A percentile compares a stretch with the other conserved stretches of the same genome.
These are phyloP conservation scores for Striga asiatica DNA, from an alignment of 257 asterid genomes.

Conservation along the genomic window DNA sequence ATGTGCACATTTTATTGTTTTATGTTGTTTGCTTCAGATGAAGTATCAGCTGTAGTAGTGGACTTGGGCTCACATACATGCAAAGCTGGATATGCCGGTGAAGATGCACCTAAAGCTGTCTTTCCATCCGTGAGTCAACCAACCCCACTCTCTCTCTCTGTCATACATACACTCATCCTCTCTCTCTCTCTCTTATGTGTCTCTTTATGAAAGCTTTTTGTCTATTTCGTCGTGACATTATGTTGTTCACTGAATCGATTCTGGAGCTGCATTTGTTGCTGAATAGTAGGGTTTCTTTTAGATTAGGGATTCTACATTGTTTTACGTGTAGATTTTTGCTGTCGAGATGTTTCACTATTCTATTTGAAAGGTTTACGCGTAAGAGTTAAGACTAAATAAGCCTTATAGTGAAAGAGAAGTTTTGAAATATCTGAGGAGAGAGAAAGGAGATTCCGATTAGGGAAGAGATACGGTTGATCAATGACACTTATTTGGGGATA, in stretches of 20 bases:
- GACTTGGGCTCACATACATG: slow-evolving; percentile 97
- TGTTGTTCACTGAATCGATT: slow-evolving; percentile 1
- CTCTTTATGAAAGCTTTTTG: background rate
- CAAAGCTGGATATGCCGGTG: slow-evolving; percentile 99
- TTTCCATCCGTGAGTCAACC: slow-evolving; percentile 71
- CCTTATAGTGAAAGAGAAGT: background rate
- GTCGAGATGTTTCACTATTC: background rate
- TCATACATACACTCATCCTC: background rate
- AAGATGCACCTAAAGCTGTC: slow-evolving; percentile 99
- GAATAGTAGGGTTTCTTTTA: slow-evolving; percentile 11
- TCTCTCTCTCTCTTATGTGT: background rate
- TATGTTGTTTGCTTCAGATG: slow-evolving; percentile 40
- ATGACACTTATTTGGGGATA: background rate
- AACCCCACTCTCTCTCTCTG: no score
- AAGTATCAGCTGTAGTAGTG: slow-evolving; percentile 87
- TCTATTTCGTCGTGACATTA: background rate
- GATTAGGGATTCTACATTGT: background rate
- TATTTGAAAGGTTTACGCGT: background rate
- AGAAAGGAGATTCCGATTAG: background rate
- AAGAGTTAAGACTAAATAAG: background rate
- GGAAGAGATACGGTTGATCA: background rate
- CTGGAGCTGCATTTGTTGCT: slow-evolving; percentile 6
- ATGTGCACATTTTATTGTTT: slow-evolving; percentile 9
- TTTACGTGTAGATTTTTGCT: background rate
- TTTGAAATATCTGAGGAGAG: background rate